A percentile compares a stretch with the other conserved stretches of the same genome.
These are phyloP conservation scores for Teunomyces atbi DNA, from an alignment of 805 yeast species.

Conservation along the genomic window DNA sequence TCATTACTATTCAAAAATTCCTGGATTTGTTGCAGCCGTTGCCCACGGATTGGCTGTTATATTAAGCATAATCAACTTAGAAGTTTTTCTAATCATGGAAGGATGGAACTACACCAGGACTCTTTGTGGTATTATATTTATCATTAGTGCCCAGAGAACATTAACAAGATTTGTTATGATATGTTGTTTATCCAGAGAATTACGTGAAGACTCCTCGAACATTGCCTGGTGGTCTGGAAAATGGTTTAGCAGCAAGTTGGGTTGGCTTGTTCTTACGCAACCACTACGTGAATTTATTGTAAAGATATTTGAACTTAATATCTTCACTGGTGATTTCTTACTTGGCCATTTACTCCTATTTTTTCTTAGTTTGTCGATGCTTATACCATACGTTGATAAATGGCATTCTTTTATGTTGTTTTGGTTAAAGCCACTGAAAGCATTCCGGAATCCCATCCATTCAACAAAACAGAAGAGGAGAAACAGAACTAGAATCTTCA, in stretches of 20 bases:
- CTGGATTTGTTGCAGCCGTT: slow-evolving; percentile 30
- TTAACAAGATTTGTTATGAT: slow-evolving; percentile 31
- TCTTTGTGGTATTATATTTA: slow-evolving; percentile 37
- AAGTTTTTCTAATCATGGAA: slow-evolving; percentile 39
- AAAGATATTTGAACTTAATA: slow-evolving; percentile 44
- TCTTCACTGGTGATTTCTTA: slow-evolving; percentile 48
- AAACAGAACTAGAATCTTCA: slow-evolving; percentile 27
- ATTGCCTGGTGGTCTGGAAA: slow-evolving; percentile 56
- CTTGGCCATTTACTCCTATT: slow-evolving; percentile 44
- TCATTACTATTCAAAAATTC: slow-evolving; percentile 25
- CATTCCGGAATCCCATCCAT: slow-evolving; percentile 37
- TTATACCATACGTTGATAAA: slow-evolving; percentile 47
- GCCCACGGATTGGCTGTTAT: slow-evolving; percentile 39
- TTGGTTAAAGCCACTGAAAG: slow-evolving; percentile 45
- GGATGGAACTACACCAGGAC: slow-evolving; percentile 41
- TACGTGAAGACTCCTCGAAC: slow-evolving; percentile 39
- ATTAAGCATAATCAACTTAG: slow-evolving; percentile 32
- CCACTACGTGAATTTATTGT: slow-evolving; percentile 47
- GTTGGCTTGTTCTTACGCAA: slow-evolving; percentile 39
- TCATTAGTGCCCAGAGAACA: slow-evolving; percentile 36
- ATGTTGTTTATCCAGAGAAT: slow-evolving; percentile 40
- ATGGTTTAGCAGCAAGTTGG: slow-evolving; percentile 42
- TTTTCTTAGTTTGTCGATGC: slow-evolving; percentile 37
- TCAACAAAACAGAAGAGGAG: slow-evolving; percentile 37
- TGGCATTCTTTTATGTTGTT: slow-evolving; percentile 50